phyloP scores from a whole-genome alignment of 192 early-diverging fungal species.

The Linnemannia schmuckeri region DNA sequence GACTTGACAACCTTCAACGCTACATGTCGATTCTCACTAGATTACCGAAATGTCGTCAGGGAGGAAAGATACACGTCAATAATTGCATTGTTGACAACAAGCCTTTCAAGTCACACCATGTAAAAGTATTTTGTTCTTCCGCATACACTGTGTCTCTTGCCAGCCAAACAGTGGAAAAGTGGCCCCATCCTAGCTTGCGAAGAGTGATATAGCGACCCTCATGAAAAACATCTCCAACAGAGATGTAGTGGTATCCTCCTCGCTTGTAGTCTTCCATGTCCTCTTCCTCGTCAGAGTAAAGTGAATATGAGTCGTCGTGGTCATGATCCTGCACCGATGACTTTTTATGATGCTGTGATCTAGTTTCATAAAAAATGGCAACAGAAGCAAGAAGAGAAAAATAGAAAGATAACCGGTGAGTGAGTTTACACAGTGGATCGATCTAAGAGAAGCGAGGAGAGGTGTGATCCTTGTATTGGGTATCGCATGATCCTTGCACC shows the following conservation, averaged over 20 bases:
- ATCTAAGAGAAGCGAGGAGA: not conserved
- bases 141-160: constrained; percentile 81
- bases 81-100: not conserved
- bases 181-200: constrained; percentile 98
- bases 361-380: constrained; percentile 4
- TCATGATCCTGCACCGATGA: constrained; percentile 23
- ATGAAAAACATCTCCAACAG: constrained; percentile 87
- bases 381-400: not conserved
- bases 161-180: constrained; percentile 99
- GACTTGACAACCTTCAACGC: constrained; percentile 99
- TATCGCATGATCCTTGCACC: not conserved
- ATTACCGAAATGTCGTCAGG: not conserved
- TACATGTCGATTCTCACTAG: constrained; percentile 79
- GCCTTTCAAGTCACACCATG: not conserved
- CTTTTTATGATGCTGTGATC: constrained; percentile 24
- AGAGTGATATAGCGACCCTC: constrained; percentile 88
- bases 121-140: not conserved
- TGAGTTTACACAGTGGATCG: not conserved
- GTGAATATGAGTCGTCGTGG: constrained; percentile 31
- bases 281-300: constrained; percentile 82
- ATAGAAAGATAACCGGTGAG: not conserved
- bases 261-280: constrained; percentile 93
- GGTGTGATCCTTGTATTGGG: not conserved
- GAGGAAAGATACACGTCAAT: not conserved
- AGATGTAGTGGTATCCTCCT: constrained; percentile 96